Conservation (phyloP, 2,329 filamentous ascomycete genomes). For the Onygenales sp. region DNA sequence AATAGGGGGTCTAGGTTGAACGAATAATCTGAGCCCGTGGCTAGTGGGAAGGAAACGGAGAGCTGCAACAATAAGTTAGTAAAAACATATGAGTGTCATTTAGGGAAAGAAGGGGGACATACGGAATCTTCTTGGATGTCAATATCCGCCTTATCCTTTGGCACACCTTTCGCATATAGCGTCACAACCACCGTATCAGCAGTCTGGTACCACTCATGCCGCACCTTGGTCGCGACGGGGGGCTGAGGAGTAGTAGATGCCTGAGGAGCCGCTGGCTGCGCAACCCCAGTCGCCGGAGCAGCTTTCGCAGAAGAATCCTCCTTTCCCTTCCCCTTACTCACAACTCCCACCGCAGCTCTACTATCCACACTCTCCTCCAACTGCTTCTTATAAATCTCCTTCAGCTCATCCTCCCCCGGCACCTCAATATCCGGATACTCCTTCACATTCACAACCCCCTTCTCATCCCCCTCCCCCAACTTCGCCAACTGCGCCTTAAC, state of each 20-base stretch:
- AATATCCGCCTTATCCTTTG: conserved; percentile 45
- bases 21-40: conserved; percentile 45
- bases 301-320: conserved; percentile 1
- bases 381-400: conserved; percentile 23
- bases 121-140: conserved; percentile 43
- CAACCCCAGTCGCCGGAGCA: background rate
- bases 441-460: conserved; percentile 34
- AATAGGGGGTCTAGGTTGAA: conserved; percentile 59
- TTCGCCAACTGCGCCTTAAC: conserved; percentile 42
- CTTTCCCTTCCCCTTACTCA: conserved; percentile 3
- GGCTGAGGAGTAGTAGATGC: conserved; percentile 6
- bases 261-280: background rate
- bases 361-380: conserved; percentile 14
- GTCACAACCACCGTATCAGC: conserved; percentile 52
- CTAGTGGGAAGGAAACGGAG: conserved; percentile 50
- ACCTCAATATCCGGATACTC: conserved; percentile 45
- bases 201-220: conserved; percentile 62
- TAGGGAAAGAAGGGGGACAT: conserved; percentile 17
- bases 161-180: conserved; percentile 56
- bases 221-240: conserved; percentile 49
- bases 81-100: background rate
- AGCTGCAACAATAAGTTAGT: conserved; percentile 29
- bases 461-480: conserved; percentile 42
- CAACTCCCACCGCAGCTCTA: conserved; percentile 3
- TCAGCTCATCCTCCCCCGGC: conserved; percentile 31